Percentiles rank a stretch among this genome's conserved stretches.
Conservation (phyloP, 371 early-diverging fungal species). For the Fennellomyces sp. region DNA sequence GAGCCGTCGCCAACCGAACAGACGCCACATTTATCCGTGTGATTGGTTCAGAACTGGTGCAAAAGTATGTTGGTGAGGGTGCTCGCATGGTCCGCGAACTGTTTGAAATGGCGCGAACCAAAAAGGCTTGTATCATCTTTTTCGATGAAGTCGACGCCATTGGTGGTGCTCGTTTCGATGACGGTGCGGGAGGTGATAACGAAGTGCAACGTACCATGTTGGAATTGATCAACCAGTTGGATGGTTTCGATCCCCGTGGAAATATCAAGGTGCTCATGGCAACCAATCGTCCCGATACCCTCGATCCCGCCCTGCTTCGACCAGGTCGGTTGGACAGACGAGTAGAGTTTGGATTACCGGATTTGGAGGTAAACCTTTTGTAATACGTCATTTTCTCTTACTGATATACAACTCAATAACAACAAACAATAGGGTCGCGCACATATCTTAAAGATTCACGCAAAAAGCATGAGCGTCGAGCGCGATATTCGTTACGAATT, state of each 20-base stretch:
- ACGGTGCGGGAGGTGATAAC: constrained; percentile 89
- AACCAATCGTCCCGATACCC: constrained; percentile 99
- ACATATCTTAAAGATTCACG: constrained; percentile 99
- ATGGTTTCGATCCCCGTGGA: constrained; percentile 99
- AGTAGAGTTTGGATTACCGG: constrained; percentile 99
- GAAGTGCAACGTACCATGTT: constrained; percentile 99
- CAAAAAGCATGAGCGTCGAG: constrained; percentile 99
- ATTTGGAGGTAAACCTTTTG: constrained; percentile 80
- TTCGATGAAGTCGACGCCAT: constrained; percentile 99
- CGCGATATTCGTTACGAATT: constrained; percentile 97
- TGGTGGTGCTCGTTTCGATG: constrained; percentile 93
- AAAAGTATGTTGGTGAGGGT: constrained; percentile 99
- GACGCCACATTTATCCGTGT: constrained; percentile 99
- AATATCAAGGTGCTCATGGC: constrained; percentile 99
- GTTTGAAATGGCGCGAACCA: constrained; percentile 98
- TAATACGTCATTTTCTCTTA: too few species aligned
- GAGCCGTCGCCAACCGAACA: constrained; percentile 99
- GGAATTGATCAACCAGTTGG: constrained; percentile 99
- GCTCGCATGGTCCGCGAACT: constrained; percentile 99
- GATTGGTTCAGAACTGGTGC: constrained; percentile 99
- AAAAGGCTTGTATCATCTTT: constrained; percentile 92
- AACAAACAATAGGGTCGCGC: constrained; percentile 78
- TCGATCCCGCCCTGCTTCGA: constrained; percentile 97
- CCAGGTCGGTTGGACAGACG: constrained; percentile 99
- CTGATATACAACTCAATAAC: too few species aligned